Percentiles rank a stretch among this genome's conserved stretches.
Evolutionary conservation across 2,329 filamentous ascomycete genomes (phyloP).

Genomic region (Ceratocystis ficicola): DNA sequence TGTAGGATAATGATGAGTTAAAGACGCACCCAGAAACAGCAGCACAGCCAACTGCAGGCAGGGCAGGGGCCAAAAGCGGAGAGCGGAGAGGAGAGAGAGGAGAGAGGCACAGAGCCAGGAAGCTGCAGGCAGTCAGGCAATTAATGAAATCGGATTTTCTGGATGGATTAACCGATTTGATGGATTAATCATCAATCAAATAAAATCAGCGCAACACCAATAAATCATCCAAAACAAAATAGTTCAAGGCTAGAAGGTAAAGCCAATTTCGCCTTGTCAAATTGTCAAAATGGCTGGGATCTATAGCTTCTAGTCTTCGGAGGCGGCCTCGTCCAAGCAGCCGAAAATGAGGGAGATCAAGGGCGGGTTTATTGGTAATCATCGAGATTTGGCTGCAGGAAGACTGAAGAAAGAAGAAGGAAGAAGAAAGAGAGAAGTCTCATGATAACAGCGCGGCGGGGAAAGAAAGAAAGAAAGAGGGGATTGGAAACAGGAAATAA

Average conservation of each 20-base stretch:
- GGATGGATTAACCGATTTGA: background rate
- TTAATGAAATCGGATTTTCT: background rate
- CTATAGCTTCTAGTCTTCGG: background rate
- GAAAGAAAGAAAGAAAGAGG: background rate
- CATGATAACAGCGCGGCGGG: background rate
- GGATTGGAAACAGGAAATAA: background rate
- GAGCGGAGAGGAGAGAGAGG: background rate
- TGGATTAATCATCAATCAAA: no score
- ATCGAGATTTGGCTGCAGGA: conserved; percentile 7
- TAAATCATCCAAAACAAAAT: no score
- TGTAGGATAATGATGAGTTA: background rate
- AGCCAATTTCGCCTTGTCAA: background rate
- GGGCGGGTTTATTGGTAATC: conserved; percentile 14
- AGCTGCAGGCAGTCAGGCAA: conserved; percentile 5
- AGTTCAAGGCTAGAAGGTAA: background rate
- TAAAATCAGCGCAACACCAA: no score
- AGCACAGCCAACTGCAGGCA: background rate
- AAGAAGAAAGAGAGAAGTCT: background rate
- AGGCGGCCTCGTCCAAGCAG: conserved; percentile 13
- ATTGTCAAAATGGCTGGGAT: background rate
- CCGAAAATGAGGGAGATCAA: conserved; percentile 16
- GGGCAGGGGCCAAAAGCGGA: background rate
- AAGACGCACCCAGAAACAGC: background rate
- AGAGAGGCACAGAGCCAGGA: background rate
- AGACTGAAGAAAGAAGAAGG: conserved; percentile 1